Evolutionary conservation across 1,284 basidiomycete species (phyloP).

Genomic region (Somion occarium): DNA sequence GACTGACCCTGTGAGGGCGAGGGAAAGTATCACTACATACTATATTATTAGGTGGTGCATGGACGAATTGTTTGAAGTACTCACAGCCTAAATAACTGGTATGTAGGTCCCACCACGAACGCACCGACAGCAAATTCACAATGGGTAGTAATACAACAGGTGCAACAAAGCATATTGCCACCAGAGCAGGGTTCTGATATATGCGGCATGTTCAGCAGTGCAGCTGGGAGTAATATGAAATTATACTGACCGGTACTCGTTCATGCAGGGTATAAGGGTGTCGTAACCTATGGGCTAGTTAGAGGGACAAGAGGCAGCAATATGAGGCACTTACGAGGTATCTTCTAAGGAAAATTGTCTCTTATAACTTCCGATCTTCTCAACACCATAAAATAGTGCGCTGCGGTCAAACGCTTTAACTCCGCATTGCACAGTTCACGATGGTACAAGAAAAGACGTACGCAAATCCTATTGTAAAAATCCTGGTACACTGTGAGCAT

Average conservation of each 20-base stretch:
- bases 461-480: slow-evolving; percentile 9
- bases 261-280: slow-evolving; percentile 77
- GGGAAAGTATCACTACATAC: slow-evolving; percentile 61
- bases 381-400: slow-evolving; percentile 61
- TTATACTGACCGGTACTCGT: slow-evolving; percentile 71
- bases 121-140: slow-evolving; percentile 67
- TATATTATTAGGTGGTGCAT: slow-evolving; percentile 4
- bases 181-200: slow-evolving; percentile 49
- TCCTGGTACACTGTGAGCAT: slow-evolving; percentile 2
- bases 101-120: slow-evolving; percentile 88
- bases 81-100: slow-evolving; percentile 72
- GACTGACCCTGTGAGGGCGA: slow-evolving; percentile 73
- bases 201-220: not conserved
- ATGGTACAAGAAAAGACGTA: not conserved
- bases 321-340: slow-evolving; percentile 38
- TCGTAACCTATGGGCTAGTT: slow-evolving; percentile 32
- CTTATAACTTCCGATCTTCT: slow-evolving; percentile 76
- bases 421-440: not conserved
- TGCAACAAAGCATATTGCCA: slow-evolving; percentile 64
- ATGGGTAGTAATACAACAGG: slow-evolving; percentile 66
- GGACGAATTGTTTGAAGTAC: slow-evolving; percentile 25
- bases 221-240: not conserved
- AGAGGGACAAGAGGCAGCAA: not conserved
- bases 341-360: slow-evolving; percentile 82
- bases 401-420: slow-evolving; percentile 32